These are phyloP conservation scores for Sphagnum tenellum DNA, from an alignment of 225 moss, liverwort and hornwort genomes.

Conservation along the genomic window DNA sequence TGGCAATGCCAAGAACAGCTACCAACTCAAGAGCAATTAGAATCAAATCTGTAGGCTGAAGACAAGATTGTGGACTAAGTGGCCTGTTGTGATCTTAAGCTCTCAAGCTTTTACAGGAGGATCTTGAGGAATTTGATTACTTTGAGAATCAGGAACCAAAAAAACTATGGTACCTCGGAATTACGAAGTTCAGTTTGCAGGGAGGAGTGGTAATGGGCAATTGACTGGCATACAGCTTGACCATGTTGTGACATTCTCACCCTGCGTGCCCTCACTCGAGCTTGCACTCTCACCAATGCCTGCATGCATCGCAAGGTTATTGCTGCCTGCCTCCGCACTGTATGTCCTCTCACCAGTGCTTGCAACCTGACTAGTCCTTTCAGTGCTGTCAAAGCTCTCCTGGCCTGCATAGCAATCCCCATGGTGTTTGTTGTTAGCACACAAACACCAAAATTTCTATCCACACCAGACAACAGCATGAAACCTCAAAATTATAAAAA, in stretches of 20 bases:
- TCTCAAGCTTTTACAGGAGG: no score
- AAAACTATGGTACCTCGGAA: constrained; percentile 41
- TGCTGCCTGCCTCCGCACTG: constrained; percentile 75
- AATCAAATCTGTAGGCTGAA: no score
- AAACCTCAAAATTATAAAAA: no score
- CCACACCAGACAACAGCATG: no score
- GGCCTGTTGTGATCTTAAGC: no score
- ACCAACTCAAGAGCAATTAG: no score
- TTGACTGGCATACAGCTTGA: constrained; percentile 65
- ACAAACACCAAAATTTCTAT: no score
- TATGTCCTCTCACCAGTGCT: constrained; percentile 73
- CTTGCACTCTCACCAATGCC: constrained; percentile 82
- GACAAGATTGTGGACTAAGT: no score
- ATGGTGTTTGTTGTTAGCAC: no score
- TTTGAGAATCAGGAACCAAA: no score
- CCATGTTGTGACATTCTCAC: constrained; percentile 71
- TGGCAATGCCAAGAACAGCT: no score
- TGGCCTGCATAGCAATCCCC: constrained; percentile 28
- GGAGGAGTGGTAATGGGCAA: constrained; percentile 30
- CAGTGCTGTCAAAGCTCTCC: constrained; percentile 75
- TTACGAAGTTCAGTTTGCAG: constrained; percentile 55
- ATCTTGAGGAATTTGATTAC: no score
- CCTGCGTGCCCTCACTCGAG: constrained; percentile 71
- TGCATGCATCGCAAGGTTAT: constrained; percentile 82
- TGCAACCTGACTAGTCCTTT: constrained; percentile 75